Evolutionary conservation across 805 yeast species (phyloP), one percentile per base, ranked within the genome.

Genomic region (Geotrichum ghanense): DNA sequence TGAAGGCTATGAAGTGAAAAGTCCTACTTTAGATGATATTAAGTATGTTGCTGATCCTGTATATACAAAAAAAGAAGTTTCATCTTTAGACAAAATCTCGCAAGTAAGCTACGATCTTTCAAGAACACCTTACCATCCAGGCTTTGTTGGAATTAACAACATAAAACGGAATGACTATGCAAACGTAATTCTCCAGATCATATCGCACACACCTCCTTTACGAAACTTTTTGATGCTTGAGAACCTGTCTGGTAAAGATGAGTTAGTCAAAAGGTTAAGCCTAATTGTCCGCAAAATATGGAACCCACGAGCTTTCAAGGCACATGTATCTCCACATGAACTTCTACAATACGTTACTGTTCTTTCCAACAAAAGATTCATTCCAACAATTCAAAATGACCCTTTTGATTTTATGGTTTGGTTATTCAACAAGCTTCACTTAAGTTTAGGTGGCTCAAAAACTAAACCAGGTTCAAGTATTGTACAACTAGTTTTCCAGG

Each of bases 301-400:
- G 89, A 81, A 81, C 3, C 64, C 72, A 0, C 63, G 64, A 37
- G 66, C 83, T 20, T 78, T 78, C 59, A 76, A 73, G 52, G 60
- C 71, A 2, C 86, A 82, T 54, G 68, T 83, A 1, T 78, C 90
- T 0, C 80, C 86, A 1, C 82, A 77, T 56, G 86, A 80, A 44
- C 62, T 85, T 5, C 57, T 81, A 41, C 78, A 78, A 48, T 66
- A 64, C 50, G 61, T 81, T 3, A 61, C 73, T 1, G 54, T 63
- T 1, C 47, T 58, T n/a, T 69, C 81, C 0, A 67, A 71, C 41
- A 71, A 69, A 45, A 56, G 61, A 39, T 75, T 73, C 54, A 57
- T 68, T 2, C 41, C 69, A 3, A 65, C 64, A 24, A 58, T 56
- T 23, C 67, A 69, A 42, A 56, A 59, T 2, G 75, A 76, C 40